These are phyloP conservation scores for Tarenaya hassleriana DNA, from an alignment of 345 rosid genomes.

Conservation along the genomic window DNA sequence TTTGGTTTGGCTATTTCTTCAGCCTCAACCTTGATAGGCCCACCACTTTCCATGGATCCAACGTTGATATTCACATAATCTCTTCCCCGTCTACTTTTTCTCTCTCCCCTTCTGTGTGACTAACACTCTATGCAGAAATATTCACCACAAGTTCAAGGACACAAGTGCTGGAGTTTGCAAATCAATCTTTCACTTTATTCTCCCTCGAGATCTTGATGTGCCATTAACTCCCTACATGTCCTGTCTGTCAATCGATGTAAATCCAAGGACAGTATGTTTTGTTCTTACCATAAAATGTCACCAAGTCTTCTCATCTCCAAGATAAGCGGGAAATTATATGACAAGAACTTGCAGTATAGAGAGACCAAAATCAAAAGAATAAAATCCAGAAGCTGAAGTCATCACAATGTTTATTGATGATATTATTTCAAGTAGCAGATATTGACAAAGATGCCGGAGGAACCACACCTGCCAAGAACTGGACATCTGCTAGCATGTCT, in stretches of 20 bases:
- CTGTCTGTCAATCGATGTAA: constrained; percentile 14
- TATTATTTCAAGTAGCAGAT: too few species aligned
- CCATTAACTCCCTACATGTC: constrained; percentile 10
- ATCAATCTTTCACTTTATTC: constrained; percentile 10
- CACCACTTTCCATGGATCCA: constrained; percentile 21
- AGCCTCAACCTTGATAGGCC: constrained; percentile 22
- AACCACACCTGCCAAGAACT: too few species aligned
- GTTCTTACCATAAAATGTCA: not conserved
- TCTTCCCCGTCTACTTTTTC: constrained; percentile 3
- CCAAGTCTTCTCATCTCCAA: constrained; percentile 11
- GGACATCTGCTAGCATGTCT: too few species aligned
- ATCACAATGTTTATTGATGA: too few species aligned
- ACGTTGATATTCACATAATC: not conserved
- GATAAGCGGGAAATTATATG: not conserved
- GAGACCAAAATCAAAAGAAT: too few species aligned
- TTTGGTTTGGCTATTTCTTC: constrained; percentile 17
- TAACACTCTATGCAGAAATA: not conserved
- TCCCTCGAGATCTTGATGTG: constrained; percentile 10
- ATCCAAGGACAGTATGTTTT: not conserved
- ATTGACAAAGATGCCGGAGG: too few species aligned
- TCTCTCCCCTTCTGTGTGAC: constrained; percentile 3
- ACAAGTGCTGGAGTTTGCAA: constrained; percentile 3
- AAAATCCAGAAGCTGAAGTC: too few species aligned
- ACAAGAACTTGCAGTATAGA: constrained; percentile 11
- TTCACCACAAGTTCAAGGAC: not conserved